Percentiles rank a stretch among this genome's conserved stretches.
Evolutionary conservation across 148 eudicot species (phyloP).

Genomic region (Vaccinium vitisidaea): DNA sequence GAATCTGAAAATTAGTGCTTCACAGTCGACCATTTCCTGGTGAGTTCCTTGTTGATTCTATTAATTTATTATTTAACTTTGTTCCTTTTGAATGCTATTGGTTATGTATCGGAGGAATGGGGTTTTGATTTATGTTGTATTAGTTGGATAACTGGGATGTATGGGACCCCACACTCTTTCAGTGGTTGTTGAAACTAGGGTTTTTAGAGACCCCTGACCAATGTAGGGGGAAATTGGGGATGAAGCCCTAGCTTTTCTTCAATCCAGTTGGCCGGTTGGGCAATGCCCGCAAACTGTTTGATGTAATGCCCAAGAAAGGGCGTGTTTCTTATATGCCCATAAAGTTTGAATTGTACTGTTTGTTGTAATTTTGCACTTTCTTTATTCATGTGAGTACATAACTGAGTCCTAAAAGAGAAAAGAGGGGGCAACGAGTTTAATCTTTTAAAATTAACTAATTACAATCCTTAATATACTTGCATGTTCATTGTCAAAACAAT

Average conservation of each 20-base stretch:
- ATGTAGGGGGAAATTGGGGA: background rate
- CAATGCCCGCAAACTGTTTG: too few species aligned
- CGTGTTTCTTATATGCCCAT: too few species aligned
- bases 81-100: background rate
- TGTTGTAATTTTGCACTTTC: too few species aligned
- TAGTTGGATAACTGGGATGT: background rate
- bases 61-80: background rate
- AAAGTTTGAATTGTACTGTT: too few species aligned
- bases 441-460: too few species aligned
- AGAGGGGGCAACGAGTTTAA: too few species aligned
- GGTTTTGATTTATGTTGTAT: background rate
- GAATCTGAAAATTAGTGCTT: slow-evolving; percentile 9
- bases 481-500: too few species aligned
- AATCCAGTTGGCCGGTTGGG: too few species aligned
- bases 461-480: too few species aligned
- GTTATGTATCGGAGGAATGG: background rate
- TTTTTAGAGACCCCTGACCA: background rate
- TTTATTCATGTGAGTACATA: too few species aligned
- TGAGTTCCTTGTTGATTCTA: slow-evolving; percentile 18
- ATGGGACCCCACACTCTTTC: background rate
- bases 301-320: too few species aligned
- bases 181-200: slow-evolving; percentile 5
- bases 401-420: too few species aligned
- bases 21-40: slow-evolving; percentile 19
- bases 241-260: background rate